Conservation (phyloP, 164 flowering plant species). For the Dillenia turbinata region DNA sequence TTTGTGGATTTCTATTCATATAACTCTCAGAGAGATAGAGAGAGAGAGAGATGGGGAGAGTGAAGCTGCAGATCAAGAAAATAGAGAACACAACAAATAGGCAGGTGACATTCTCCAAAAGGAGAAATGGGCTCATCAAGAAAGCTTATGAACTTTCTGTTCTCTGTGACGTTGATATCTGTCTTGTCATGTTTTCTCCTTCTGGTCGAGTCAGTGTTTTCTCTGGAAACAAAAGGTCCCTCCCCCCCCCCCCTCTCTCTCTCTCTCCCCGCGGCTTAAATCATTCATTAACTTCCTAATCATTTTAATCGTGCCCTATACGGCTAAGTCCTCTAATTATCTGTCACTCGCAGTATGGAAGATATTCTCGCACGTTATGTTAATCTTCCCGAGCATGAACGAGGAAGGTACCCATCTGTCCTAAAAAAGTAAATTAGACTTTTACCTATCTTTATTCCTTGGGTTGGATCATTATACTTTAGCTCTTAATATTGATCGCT, state of each 20-base stretch:
- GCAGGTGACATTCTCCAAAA: slow-evolving; percentile 62
- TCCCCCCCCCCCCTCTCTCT: not conserved
- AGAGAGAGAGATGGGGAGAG: slow-evolving; percentile 40
- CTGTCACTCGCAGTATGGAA: slow-evolving; percentile 21
- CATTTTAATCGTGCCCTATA: not conserved
- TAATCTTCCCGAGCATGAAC: slow-evolving; percentile 34
- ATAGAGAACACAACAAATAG: slow-evolving; percentile 59
- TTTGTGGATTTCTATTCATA: too few relatives aligned
- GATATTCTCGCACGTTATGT: slow-evolving; percentile 27
- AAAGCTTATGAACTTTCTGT: slow-evolving; percentile 60
- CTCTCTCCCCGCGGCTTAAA: not conserved
- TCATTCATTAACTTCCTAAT: not conserved
- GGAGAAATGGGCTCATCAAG: slow-evolving; percentile 54
- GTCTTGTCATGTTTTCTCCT: slow-evolving; percentile 55
- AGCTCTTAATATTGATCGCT: too few relatives aligned
- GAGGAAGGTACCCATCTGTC: slow-evolving; percentile 24
- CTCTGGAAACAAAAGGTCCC: slow-evolving; percentile 44
- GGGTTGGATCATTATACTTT: too few relatives aligned
- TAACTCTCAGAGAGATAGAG: not conserved
- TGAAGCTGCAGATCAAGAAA: slow-evolving; percentile 48
- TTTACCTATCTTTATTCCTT: not conserved
- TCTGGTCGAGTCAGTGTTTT: slow-evolving; percentile 45
- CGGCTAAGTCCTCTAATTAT: not conserved
- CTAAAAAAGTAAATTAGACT: not conserved
- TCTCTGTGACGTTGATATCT: slow-evolving; percentile 55